Conservation (phyloP, 140 eudicot species). For the Cichorium intybus region DNA sequence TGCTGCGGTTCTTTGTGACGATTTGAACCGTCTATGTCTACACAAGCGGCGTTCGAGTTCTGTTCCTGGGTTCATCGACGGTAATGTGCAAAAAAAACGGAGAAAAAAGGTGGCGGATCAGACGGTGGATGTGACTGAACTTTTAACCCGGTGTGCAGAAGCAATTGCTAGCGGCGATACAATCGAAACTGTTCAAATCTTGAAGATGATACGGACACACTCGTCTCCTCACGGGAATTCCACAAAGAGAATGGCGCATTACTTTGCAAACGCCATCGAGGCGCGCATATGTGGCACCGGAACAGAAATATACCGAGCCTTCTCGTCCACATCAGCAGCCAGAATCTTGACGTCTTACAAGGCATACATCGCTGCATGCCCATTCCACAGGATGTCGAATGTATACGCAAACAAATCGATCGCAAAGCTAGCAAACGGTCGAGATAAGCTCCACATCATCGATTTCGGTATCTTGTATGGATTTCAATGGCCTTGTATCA, state of each 20-base stretch:
- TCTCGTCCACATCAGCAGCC: conserved; percentile 16
- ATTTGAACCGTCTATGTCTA: conserved; percentile 21
- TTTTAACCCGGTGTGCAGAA: conserved; percentile 43
- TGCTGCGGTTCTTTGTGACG: conserved; percentile 44
- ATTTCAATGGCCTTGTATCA: conserved; percentile 66
- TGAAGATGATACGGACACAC: conserved; percentile 37
- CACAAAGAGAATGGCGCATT: conserved; percentile 39
- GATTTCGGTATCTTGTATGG: conserved; percentile 67
- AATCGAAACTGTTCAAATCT: conserved; percentile 4
- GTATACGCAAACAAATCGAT: conserved; percentile 52
- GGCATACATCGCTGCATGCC: conserved; percentile 35
- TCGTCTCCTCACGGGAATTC: conserved; percentile 48
- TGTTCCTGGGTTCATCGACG: background rate
- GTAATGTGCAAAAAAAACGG: background rate
- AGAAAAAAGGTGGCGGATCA: conserved; percentile 9
- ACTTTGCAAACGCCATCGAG: conserved; percentile 49
- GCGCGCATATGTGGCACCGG: conserved; percentile 57
- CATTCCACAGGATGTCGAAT: conserved; percentile 46
- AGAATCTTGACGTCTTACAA: conserved; percentile 32
- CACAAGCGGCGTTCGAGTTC: background rate
- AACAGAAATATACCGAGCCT: conserved; percentile 19
- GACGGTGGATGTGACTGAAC: conserved; percentile 35
- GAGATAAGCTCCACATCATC: conserved; percentile 42
- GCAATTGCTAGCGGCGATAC: conserved; percentile 26
- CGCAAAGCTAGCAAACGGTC: background rate